phyloP scores from a whole-genome alignment of 345 rosid species.

The Abelmoschus esculentus region DNA sequence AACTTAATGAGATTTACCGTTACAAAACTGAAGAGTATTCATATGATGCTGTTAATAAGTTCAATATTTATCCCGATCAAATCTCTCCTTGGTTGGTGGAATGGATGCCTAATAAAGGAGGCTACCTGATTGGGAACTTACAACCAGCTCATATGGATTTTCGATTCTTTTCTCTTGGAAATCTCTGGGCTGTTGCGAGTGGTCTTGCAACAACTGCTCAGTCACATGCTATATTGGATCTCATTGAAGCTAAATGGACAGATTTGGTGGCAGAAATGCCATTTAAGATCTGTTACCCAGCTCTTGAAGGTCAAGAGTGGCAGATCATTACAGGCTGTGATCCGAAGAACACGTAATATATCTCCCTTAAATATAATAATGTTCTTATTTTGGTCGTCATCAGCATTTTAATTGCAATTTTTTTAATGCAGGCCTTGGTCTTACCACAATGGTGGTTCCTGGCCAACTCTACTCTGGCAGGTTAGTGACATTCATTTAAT shows the following conservation, averaged over 20 bases:
- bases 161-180: constrained; percentile 81
- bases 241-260: constrained; percentile 74
- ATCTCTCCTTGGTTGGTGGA: constrained; percentile 86
- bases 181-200: constrained; percentile 64
- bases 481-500: constrained; percentile 27
- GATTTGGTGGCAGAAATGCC: constrained; percentile 85
- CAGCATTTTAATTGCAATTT: not conserved
- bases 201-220: constrained; percentile 48
- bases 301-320: constrained; percentile 84
- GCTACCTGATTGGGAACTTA: constrained; percentile 74
- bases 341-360: constrained; percentile 78
- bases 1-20: constrained; percentile 65
- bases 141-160: constrained; percentile 98
- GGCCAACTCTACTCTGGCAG: constrained; percentile 98
- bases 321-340: constrained; percentile 87
- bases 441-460: constrained; percentile 89
- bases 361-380: constrained; percentile 2
- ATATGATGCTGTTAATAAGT: constrained; percentile 84
- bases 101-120: constrained; percentile 80
- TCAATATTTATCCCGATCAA: constrained; percentile 93
- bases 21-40: constrained; percentile 95
- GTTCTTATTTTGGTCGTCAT: not conserved
- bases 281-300: constrained; percentile 81
- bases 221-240: constrained; percentile 56
- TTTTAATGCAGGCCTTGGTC: constrained; percentile 78